Base-by-base conservation (phyloP, 768 basidiomycete genomes). In the Suillus americanus region DNA sequence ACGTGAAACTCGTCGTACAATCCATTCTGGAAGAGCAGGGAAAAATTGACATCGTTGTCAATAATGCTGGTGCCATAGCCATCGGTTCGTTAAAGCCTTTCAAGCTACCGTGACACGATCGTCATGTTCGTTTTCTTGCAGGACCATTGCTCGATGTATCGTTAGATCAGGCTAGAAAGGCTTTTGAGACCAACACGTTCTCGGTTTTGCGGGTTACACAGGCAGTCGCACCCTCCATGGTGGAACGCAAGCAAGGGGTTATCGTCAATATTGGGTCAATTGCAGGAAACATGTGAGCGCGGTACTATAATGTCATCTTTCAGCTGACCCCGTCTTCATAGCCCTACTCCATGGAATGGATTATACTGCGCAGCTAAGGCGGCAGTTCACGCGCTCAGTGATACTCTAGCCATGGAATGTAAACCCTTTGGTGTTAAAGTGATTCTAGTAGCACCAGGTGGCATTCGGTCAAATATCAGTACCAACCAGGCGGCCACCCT, bases 221-320 rank as follows among this genome's bases (percentile, higher is more conserved):
- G 64, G 82, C 85, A 1, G 87, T 87, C 33, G 80, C 90, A 38
- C 92, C 90, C 2, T 80, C 87, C 69, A 94, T 94, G 92, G 88
- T 89, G 3, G 73, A 83, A 61, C 82, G 83, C 56, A 80, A 78
- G 65, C 77, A 78, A 48, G 92, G 92, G 1, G 74, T 88, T 30
- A 85, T 94, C 62, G 81, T 94, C 43, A 93, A 91, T 67, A 82
- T 92, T 33, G 90, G 91, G 14, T 92, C 90, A 3, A 73, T 93
- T 59, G 83, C 80, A 35, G 91, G 85, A 5, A 79, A 86, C 41
- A 75, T 83, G 89, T 89, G 72, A 70, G 86, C 78, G 37, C 41
- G 50, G 25, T 5, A 5, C 14, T 4, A 5, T 61, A 20, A 12
- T 16, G 33, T 28, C 62, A 59, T 25, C 41, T 25, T 23, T 35